phyloP scores from a whole-genome alignment of 1,139 yeast species.

The Magnusiomyces magnusii region DNA sequence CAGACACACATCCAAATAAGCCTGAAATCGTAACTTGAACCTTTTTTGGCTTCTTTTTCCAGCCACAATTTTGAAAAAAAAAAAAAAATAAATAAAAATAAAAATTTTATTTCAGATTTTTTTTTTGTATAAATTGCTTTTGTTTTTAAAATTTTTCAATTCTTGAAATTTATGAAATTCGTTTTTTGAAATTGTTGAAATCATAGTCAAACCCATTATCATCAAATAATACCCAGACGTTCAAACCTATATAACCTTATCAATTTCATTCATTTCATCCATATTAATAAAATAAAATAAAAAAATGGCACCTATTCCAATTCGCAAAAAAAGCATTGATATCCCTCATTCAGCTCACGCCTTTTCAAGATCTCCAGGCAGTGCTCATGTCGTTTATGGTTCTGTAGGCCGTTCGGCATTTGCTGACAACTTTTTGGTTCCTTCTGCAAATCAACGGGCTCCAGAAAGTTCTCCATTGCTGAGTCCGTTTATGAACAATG shows the following conservation, averaged over 20 bases:
- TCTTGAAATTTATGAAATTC: no score
- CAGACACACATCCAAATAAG: background rate
- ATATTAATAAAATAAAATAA: no score
- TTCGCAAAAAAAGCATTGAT: background rate
- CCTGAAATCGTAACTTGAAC: background rate
- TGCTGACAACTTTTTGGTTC: slow-evolving; percentile 18
- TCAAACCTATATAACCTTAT: no score
- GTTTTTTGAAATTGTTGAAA: no score
- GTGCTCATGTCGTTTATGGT: slow-evolving; percentile 19
- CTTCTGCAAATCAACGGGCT: background rate
- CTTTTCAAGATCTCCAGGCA: slow-evolving; percentile 11
- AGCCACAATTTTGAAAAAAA: background rate
- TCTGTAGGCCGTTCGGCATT: slow-evolving; percentile 28
- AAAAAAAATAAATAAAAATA: no score
- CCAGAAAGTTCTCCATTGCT: background rate
- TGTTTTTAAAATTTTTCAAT: no score
- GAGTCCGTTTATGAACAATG: background rate
- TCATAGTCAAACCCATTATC: background rate
- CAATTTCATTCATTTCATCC: no score
- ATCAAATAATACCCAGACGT: no score
- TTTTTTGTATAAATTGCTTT: background rate
- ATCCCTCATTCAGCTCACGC: slow-evolving; percentile 10
- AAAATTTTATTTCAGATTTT: background rate
- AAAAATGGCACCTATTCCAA: background rate
- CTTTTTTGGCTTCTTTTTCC: background rate